Conservation (phyloP, 306 rosid species). For the Argentina anserina region DNA sequence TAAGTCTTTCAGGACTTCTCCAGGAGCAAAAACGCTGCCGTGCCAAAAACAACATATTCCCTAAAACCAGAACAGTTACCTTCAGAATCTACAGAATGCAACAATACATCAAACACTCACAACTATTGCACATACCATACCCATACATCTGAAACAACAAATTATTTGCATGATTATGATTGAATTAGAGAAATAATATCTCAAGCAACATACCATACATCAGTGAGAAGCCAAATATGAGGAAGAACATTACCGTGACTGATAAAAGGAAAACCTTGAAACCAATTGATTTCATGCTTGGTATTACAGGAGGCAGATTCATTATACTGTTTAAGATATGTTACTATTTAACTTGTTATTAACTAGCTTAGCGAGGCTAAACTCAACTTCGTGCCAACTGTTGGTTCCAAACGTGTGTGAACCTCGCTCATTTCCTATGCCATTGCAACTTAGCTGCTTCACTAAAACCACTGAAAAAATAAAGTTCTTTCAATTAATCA, state of each 20-base stretch:
- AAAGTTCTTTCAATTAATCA: background rate
- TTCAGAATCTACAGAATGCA: too few relatives aligned
- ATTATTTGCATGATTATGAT: background rate
- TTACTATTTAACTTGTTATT: background rate
- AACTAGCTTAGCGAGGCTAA: background rate
- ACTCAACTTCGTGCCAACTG: background rate
- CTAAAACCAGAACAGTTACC: slow-evolving; percentile 26
- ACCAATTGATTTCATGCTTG: background rate
- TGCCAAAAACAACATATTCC: slow-evolving; percentile 31
- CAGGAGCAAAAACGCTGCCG: slow-evolving; percentile 27
- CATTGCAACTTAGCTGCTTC: background rate
- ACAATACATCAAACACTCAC: background rate
- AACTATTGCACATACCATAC: background rate
- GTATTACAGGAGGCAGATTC: background rate
- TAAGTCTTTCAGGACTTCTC: slow-evolving; percentile 17
- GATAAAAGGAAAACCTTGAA: background rate
- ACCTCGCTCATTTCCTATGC: background rate
- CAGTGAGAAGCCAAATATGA: background rate
- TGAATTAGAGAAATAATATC: background rate
- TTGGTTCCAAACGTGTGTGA: background rate
- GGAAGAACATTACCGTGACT: background rate
- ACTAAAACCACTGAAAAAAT: background rate
- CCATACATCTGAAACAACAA: background rate
- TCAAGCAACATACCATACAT: background rate
- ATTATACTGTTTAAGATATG: background rate